Evolutionary conservation across 805 yeast species (phyloP).

Genomic region (Kuraishia hungarica): DNA sequence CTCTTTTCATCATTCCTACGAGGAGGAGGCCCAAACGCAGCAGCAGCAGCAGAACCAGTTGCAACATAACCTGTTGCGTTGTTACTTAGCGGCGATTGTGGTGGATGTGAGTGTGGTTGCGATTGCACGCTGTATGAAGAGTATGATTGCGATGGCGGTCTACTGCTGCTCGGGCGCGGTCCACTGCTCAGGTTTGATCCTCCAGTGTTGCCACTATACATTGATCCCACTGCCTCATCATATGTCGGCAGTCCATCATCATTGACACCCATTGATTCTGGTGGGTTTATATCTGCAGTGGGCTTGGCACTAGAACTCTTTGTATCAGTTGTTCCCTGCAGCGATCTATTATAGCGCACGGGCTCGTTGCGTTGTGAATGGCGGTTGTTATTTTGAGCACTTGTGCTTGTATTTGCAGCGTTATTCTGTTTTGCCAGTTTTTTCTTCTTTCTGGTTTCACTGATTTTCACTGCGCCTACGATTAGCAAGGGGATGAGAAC

Average conservation of each 20-base stretch:
- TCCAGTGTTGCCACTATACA: not conserved
- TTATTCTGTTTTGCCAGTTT: not conserved
- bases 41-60: not conserved
- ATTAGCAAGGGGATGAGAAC: not conserved
- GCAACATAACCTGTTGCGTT: not conserved
- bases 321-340: too few species aligned
- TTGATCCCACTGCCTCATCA: not conserved
- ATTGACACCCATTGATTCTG: conserved; percentile 4
- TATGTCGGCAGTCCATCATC: conserved; percentile 10
- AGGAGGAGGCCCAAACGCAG: too few species aligned
- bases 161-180: too few species aligned
- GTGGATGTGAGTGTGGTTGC: not conserved
- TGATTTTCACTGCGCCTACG: not conserved
- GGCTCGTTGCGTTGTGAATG: not conserved
- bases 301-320: too few species aligned
- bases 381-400: not conserved
- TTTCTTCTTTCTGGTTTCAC: not conserved
- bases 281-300: too few species aligned
- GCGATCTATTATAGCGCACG: too few species aligned
- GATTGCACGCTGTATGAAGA: not conserved
- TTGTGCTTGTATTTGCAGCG: conserved; percentile 1
- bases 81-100: not conserved
- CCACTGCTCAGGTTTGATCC: not conserved
- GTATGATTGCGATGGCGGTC: not conserved
- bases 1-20: not conserved